Base-by-base conservation (phyloP, 495 filamentous ascomycete species). In the Penicillium cataractarum region DNA sequence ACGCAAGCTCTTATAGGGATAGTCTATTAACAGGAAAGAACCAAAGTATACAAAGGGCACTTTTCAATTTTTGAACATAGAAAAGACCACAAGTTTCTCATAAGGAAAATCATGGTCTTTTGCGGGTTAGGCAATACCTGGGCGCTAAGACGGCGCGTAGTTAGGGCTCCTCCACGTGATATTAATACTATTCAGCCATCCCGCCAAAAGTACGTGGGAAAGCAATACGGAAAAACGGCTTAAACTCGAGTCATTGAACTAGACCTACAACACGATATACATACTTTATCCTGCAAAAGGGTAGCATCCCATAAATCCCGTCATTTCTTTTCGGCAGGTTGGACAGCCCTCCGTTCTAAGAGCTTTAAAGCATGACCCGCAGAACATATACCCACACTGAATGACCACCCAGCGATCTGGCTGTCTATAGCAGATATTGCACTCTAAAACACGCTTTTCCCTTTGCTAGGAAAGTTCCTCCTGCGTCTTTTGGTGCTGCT, bases 401-500 rank as follows among this genome's bases (percentile, higher is more conserved):
- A 55, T 42, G 5, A 26, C 2, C 22, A 55, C 53, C 53, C 35
- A 55, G 31, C 35, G 22, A 55, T 55, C 53, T 55, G 35, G 53
- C 53, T 55, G 35, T 3, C 2, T 39, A 17, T 39, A 55, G 53
- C 19, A 42, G 53, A 55, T 39, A 0, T 26, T 55, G 35, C 22
- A 55, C 31, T 55, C 53, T 55, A 55, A 39, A 39, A 55, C 8
- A 40, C 53, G 53, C 22, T 17, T 55, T 42, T 55, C 53, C 9
- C 53, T 55, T 55, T 55, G 35, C 21, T 55, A 10, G 32, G 53
- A 55, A 55, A 42, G 22, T 42, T 59, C 49, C 56, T 29, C 48
- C 46, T 58, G 6, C 35, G 48, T 33, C 35, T 63, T 53, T 54
- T 53, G 19, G 35, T 63, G 33, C 54, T 8, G 31, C 53, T 62